These are phyloP conservation scores for Silene noctiflora DNA, from an alignment of 179 eudicot species.

Conservation along the genomic window DNA sequence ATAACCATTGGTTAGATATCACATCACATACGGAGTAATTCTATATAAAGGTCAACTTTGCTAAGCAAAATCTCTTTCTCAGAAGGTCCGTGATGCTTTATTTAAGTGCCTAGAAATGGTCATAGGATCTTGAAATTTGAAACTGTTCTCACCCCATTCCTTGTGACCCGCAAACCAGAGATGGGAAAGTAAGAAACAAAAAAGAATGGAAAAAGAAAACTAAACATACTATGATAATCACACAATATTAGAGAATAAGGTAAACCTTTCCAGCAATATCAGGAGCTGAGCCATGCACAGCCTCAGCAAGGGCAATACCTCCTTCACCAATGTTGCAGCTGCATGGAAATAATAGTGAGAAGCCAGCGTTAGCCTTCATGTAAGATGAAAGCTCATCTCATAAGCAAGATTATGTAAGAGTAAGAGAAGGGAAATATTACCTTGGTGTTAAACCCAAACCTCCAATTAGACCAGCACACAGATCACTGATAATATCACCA, in stretches of 20 bases:
- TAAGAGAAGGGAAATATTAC: constrained; percentile 28
- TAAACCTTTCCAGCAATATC: constrained; percentile 98
- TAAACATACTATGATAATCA: background rate
- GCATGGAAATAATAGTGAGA: constrained; percentile 15
- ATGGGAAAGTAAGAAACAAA: background rate
- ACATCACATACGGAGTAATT: too few species aligned
- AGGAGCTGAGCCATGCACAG: constrained; percentile 99
- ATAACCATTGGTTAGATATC: too few species aligned
- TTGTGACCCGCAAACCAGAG: too few species aligned
- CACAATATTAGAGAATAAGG: background rate
- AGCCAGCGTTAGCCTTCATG: background rate
- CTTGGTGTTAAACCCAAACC: constrained; percentile 98
- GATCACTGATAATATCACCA: constrained; percentile 96
- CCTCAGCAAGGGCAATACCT: constrained; percentile 98
- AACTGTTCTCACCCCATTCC: background rate
- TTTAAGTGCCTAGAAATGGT: background rate
- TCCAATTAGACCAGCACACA: constrained; percentile 97
- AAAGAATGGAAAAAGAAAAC: background rate
- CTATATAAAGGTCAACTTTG: too few species aligned
- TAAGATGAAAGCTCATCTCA: constrained; percentile 1
- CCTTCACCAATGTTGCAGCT: constrained; percentile 98
- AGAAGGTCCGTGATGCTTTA: too few species aligned
- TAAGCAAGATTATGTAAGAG: background rate
- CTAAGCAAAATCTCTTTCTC: too few species aligned
- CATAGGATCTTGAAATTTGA: background rate